Conservation (phyloP, 441 rosid genomes). For the Brassica hybrid region DNA sequence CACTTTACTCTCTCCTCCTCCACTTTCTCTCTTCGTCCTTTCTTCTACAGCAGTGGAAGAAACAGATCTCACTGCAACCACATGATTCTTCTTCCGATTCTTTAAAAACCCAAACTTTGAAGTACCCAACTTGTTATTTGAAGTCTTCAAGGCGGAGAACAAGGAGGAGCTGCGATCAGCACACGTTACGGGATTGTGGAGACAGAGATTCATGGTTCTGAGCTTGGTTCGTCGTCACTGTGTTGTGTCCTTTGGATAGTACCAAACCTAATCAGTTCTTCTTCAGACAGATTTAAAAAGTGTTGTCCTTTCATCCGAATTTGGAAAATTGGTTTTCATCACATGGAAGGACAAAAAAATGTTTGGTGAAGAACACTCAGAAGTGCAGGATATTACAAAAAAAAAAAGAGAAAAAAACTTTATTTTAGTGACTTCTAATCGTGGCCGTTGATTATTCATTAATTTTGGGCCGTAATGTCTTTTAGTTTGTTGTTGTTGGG, state of each 20-base stretch:
- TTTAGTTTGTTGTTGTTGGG: too few relatives aligned
- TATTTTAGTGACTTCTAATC: neutral
- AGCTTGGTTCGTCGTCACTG: conserved; percentile 28
- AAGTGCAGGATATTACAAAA: neutral
- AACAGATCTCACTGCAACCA: conserved; percentile 46
- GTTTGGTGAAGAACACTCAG: conserved; percentile 5
- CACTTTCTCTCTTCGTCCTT: conserved; percentile 34
- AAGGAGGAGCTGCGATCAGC: conserved; percentile 9
- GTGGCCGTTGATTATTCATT: conserved; percentile 23
- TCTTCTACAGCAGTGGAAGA: conserved; percentile 21
- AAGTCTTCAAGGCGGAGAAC: conserved; percentile 33
- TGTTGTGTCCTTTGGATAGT: neutral
- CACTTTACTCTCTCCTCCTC: conserved; percentile 37
- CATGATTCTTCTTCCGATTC: conserved; percentile 28
- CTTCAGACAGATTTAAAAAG: neutral
- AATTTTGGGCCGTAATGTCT: neutral
- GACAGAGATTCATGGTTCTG: conserved; percentile 19
- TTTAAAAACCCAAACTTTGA: conserved; percentile 32
- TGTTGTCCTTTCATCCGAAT: conserved; percentile 21
- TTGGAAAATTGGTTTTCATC: conserved; percentile 11
- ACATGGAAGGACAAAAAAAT: neutral
- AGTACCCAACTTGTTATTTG: conserved; percentile 24
- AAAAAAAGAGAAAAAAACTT: too few relatives aligned
- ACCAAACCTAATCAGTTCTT: conserved; percentile 24
- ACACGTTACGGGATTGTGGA: conserved; percentile 13